These are phyloP conservation scores for Pelargonium cotyledonis DNA, from an alignment of 441 rosid species.

Conservation along the genomic window DNA sequence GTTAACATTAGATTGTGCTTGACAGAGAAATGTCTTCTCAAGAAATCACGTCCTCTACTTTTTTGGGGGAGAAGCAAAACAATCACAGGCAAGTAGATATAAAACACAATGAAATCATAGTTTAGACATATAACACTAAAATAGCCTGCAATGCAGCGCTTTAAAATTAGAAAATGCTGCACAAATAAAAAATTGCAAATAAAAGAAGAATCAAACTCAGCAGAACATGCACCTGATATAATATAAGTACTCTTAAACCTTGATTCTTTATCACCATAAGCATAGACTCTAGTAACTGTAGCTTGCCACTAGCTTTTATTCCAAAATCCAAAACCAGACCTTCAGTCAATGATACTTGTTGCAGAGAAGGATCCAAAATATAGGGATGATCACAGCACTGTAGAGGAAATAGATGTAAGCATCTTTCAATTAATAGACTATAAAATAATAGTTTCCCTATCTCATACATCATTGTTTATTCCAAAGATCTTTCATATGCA, in stretches of 20 bases:
- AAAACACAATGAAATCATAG: background rate
- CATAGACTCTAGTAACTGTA: slow-evolving; percentile 67
- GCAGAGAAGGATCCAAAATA: slow-evolving; percentile 41
- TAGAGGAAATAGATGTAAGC: slow-evolving; percentile 15
- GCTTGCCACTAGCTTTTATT: slow-evolving; percentile 86
- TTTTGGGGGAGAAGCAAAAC: too few relatives aligned
- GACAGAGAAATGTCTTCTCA: background rate
- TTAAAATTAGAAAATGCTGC: background rate
- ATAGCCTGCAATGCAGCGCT: background rate
- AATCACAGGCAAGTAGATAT: background rate
- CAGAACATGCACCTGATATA: slow-evolving; percentile 68
- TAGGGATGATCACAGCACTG: slow-evolving; percentile 98
- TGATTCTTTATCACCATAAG: slow-evolving; percentile 51
- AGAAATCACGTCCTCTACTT: background rate
- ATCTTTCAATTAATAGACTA: background rate
- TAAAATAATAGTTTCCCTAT: background rate
- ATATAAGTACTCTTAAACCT: slow-evolving; percentile 60
- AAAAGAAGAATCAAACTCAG: slow-evolving; percentile 10
- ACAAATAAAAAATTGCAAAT: background rate
- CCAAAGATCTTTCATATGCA: background rate
- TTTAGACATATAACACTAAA: background rate
- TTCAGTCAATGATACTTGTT: slow-evolving; percentile 29
- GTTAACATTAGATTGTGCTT: background rate
- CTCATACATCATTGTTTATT: background rate
- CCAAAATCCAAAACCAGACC: slow-evolving; percentile 57